Percentiles rank a stretch among this genome's conserved stretches.
Conservation (phyloP, 169 alveolate genomes). For the Plasmodium adleri region DNA sequence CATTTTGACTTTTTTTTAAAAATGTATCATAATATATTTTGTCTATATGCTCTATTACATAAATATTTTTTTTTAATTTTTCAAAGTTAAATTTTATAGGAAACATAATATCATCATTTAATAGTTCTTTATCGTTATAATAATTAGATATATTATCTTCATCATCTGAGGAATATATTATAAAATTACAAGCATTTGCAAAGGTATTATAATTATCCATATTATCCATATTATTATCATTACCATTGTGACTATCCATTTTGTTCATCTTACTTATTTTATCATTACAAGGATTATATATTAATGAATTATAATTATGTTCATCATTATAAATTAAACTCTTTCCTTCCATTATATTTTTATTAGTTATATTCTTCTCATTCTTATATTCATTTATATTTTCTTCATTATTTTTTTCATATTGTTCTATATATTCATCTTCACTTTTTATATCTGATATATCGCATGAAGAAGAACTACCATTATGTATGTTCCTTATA, state of each 20-base stretch:
- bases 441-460: constrained; percentile 72
- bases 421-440: constrained; percentile 23
- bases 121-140: background rate
- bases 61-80: constrained; percentile 28
- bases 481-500: background rate
- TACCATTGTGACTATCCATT: background rate
- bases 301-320: too few relatives aligned
- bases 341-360: too few relatives aligned
- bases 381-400: constrained; percentile 32
- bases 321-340: too few relatives aligned
- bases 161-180: constrained; percentile 24
- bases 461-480: constrained; percentile 34
- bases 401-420: constrained; percentile 27
- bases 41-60: constrained; percentile 11
- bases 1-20: background rate
- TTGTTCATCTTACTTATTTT: background rate
- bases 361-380: background rate
- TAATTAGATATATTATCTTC: constrained; percentile 4
- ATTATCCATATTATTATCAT: background rate
- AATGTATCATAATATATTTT: constrained; percentile 17
- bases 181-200: background rate
- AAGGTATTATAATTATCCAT: background rate
- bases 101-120: background rate
- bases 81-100: constrained; percentile 6
- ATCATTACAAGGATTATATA: too few relatives aligned